Percentiles rank a stretch among this genome's conserved stretches.
These are phyloP conservation scores for Beverwykella pulmonaria DNA, from an alignment of 495 filamentous ascomycete genomes.

Conservation along the genomic window DNA sequence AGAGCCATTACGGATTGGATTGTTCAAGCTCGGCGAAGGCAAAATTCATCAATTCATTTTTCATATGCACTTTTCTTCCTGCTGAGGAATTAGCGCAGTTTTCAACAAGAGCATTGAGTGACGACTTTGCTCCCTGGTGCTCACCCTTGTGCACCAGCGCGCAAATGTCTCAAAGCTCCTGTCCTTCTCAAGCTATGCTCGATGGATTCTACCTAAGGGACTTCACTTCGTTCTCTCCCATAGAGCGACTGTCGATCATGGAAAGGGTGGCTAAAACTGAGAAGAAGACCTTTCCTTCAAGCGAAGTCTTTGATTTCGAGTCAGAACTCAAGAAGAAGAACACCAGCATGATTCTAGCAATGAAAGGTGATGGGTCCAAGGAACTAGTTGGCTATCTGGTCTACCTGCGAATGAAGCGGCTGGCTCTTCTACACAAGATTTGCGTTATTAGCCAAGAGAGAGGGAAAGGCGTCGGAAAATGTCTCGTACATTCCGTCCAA, in stretches of 20 bases:
- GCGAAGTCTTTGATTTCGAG: slow-evolving; percentile 59
- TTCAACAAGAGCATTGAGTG: too few relatives aligned
- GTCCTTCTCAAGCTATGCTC: neutral
- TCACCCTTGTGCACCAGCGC: neutral
- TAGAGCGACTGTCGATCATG: slow-evolving; percentile 44
- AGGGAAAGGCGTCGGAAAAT: slow-evolving; percentile 56
- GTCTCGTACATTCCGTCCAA: slow-evolving; percentile 54
- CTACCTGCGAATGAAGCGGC: slow-evolving; percentile 56
- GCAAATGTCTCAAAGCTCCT: neutral
- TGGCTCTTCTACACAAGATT: slow-evolving; percentile 61
- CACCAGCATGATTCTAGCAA: slow-evolving; percentile 55
- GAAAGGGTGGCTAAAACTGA: slow-evolving; percentile 54
- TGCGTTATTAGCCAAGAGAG: slow-evolving; percentile 58
- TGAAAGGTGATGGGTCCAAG: slow-evolving; percentile 36
- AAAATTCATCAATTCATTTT: too few relatives aligned
- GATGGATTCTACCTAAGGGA: slow-evolving; percentile 7
- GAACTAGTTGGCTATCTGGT: slow-evolving; percentile 57
- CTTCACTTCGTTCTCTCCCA: slow-evolving; percentile 14
- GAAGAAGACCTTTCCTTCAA: slow-evolving; percentile 61
- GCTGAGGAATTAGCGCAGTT: too few relatives aligned
- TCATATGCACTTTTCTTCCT: too few relatives aligned
- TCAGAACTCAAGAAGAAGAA: slow-evolving; percentile 61
- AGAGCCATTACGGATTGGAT: too few relatives aligned
- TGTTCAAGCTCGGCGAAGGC: too few relatives aligned
- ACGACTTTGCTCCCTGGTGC: too few relatives aligned